Percentiles rank a stretch among this genome's conserved stretches.
phyloP scores from a whole-genome alignment of 345 rosid species.

The Gossypium ekmanianum region DNA sequence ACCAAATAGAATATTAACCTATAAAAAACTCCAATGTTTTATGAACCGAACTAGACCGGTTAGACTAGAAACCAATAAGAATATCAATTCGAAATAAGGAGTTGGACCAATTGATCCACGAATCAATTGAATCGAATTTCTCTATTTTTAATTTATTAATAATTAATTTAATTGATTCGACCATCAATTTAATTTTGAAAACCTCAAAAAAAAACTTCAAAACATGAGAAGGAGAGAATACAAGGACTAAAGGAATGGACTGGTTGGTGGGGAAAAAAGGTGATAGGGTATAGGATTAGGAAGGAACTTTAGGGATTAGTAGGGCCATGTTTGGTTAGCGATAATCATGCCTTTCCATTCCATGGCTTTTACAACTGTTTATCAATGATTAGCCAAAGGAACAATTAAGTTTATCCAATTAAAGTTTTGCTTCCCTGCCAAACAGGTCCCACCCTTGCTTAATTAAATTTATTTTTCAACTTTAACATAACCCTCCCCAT shows the following conservation, averaged over 20 bases:
- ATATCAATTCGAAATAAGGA: too few species aligned
- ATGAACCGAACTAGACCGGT: too few species aligned
- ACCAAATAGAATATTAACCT: too few species aligned
- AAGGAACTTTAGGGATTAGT: constrained; percentile 1
- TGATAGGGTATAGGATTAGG: not conserved
- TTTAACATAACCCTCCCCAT: not conserved
- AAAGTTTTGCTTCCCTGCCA: not conserved
- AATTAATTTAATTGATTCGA: too few species aligned
- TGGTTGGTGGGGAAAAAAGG: not conserved
- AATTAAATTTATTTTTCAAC: not conserved
- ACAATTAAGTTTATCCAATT: not conserved
- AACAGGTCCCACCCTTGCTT: not conserved
- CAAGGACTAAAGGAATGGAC: too few species aligned
- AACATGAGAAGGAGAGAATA: too few species aligned
- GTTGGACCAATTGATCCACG: too few species aligned
- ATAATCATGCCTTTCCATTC: constrained; percentile 9
- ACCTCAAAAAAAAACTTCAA: not conserved
- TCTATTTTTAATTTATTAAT: too few species aligned
- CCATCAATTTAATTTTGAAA: accelerated
- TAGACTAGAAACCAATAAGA: accelerated
- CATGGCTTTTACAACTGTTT: not conserved
- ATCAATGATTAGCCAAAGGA: not conserved
- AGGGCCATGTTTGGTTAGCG: constrained; percentile 10
- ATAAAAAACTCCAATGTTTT: too few species aligned
- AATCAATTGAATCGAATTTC: too few species aligned